Evolutionary conservation across 1,284 basidiomycete genomes (phyloP).

Genomic region (Tremellales sp.): DNA sequence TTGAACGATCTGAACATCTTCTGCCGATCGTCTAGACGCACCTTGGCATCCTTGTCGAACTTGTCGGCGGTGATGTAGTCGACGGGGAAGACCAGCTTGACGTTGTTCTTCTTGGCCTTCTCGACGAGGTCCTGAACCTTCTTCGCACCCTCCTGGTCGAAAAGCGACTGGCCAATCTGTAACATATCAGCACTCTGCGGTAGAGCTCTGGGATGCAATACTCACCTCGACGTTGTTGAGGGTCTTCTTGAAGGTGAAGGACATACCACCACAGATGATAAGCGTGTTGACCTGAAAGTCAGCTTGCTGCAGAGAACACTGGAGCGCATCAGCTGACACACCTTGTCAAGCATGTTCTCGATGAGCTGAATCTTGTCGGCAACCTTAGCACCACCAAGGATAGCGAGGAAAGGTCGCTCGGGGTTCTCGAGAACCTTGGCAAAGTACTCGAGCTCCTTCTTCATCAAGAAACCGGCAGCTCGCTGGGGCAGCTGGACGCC

Average conservation of each 20-base stretch:
- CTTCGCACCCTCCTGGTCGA: slow-evolving; percentile 82
- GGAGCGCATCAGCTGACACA: slow-evolving; percentile 27
- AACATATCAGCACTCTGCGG: not conserved
- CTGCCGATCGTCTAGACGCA: slow-evolving; percentile 49
- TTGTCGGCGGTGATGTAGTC: slow-evolving; percentile 94
- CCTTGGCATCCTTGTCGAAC: slow-evolving; percentile 87
- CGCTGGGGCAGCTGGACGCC: slow-evolving; percentile 90
- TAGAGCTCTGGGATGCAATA: slow-evolving; percentile 6
- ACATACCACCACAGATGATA: slow-evolving; percentile 98
- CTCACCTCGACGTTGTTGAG: slow-evolving; percentile 71
- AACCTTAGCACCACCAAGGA: slow-evolving; percentile 97
- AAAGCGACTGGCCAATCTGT: slow-evolving; percentile 90
- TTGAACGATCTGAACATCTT: not conserved
- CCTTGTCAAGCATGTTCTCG: slow-evolving; percentile 99
- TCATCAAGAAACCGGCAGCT: slow-evolving; percentile 94
- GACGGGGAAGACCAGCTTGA: slow-evolving; percentile 92
- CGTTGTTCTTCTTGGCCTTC: slow-evolving; percentile 90
- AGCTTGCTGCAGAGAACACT: not conserved
- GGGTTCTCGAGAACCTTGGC: slow-evolving; percentile 95
- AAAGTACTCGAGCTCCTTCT: slow-evolving; percentile 98
- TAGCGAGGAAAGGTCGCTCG: slow-evolving; percentile 94
- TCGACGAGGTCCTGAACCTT: slow-evolving; percentile 81
- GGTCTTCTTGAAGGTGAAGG: slow-evolving; percentile 98
- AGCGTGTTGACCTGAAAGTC: slow-evolving; percentile 74
- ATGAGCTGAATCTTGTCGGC: slow-evolving; percentile 99